These are phyloP conservation scores for Dactylonectria estremocensis DNA, from an alignment of 2,329 filamentous ascomycete species.

Conservation along the genomic window DNA sequence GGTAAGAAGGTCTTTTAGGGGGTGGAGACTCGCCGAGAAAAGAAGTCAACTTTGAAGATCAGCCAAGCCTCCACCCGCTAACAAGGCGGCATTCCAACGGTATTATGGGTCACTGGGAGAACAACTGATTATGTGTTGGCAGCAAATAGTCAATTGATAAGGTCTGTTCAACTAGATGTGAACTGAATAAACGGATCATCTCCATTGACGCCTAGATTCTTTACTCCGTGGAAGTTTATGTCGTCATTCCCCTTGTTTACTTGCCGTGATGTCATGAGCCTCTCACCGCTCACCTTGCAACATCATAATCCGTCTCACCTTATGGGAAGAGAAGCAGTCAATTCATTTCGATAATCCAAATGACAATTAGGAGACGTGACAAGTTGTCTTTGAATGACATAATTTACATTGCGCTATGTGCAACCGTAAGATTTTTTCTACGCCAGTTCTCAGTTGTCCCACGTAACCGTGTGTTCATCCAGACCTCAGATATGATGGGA, in stretches of 20 bases:
- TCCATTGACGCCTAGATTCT: no score
- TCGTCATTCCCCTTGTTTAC: no score
- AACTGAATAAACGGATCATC: not conserved
- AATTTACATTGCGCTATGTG: not conserved
- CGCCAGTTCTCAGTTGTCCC: constrained; percentile 20
- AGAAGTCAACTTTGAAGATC: not conserved
- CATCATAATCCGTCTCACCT: not conserved
- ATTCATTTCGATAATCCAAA: not conserved
- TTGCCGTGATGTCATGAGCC: no score
- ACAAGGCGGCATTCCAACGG: not conserved
- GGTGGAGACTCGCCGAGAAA: not conserved
- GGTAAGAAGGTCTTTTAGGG: not conserved
- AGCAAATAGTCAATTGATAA: not conserved
- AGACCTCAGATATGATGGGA: constrained; percentile 23
- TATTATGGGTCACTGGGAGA: not conserved
- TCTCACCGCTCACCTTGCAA: not conserved
- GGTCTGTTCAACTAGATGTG: not conserved
- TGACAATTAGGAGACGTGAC: no score
- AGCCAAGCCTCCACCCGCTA: constrained; percentile 1
- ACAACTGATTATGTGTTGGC: no score
- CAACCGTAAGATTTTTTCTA: not conserved
- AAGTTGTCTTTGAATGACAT: not conserved
- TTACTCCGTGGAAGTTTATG: no score
- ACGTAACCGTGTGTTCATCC: constrained; percentile 14
- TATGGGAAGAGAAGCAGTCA: not conserved